Evolutionary conservation across 2,329 filamentous ascomycete genomes (phyloP), one percentile per base, ranked within the genome.

Genomic region (Pseudocercospora crystallina): DNA sequence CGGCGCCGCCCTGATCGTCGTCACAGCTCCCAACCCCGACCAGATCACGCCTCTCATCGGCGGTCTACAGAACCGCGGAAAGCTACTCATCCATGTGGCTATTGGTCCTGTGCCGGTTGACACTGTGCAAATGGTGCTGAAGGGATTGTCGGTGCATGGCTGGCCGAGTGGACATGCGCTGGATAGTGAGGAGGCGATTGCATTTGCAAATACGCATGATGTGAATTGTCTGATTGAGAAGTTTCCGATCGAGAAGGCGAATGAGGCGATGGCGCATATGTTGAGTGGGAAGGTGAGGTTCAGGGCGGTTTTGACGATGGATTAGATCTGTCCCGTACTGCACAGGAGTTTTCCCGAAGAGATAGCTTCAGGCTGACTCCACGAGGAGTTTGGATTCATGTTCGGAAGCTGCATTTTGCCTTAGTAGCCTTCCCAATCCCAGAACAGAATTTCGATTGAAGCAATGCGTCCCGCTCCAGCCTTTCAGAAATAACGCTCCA

Each of bases 1-100:
- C 12, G 84, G 84, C 20, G 85, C 84, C 0, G 73, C 75, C 2
- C 68, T 85, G 44, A 79, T 87, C 49, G 75, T 86, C 4, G 73
- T 80, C 34, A 87, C 84, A 2, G 83, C 82, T 3, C 84, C 84
- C 5, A 82, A 80, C 61, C 73, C 80, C 1, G 70, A 79, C 47
- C 70, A 79, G 30, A 77, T 87, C 43, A 62, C 72, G 1, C 73
- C 75, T 3, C 63, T 87, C 26, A 68, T 83, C 1, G 71, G 65
- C 2, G 85, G 80, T 2, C 72, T 86, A 7, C 77, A 71, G 4
- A 61, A 76, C 0, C 67, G 71, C 7, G 84, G 85, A 9, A 85
- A 81, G 64, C 61, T 87, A 7, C 64, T 87, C 12, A 70, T 83
- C n/a, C 73, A 86, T 29, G 77, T 83, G 0, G 73, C 74, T 35